phyloP scores from a whole-genome alignment of 202 grass and related monocot genomes.

The Panicum hallii region DNA sequence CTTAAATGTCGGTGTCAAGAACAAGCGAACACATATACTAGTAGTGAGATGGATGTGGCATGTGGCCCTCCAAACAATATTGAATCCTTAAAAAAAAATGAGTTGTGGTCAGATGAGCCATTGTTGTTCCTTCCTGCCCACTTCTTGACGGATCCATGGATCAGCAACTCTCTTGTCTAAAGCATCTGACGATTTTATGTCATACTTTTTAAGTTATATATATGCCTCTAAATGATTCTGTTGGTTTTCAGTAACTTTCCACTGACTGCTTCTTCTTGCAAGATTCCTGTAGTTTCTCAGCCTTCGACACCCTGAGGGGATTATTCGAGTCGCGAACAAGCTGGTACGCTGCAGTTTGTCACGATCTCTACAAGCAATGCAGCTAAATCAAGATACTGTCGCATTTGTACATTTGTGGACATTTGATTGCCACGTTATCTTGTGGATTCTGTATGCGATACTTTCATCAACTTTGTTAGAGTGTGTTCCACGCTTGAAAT shows the following conservation, averaged over 20 bases:
- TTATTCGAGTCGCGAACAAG: slow-evolving; percentile 5
- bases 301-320: background rate
- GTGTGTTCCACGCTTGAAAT: slow-evolving; percentile 12
- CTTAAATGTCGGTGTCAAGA: background rate
- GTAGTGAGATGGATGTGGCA: background rate
- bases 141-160: background rate
- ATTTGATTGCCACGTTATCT: background rate
- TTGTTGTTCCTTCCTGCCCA: background rate
- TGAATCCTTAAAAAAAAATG: background rate
- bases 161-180: background rate
- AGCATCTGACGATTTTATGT: background rate
- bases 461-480: background rate
- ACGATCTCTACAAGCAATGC: slow-evolving; percentile 5
- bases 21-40: background rate
- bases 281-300: slow-evolving; percentile 31
- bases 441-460: slow-evolving; percentile 1
- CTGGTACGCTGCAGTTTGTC: slow-evolving; percentile 20
- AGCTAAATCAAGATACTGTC: slow-evolving; percentile 29
- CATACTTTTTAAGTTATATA: slow-evolving; percentile 1
- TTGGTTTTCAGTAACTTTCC: background rate
- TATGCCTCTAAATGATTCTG: background rate
- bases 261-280: background rate
- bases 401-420: background rate
- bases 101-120: background rate
- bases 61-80: background rate